Evolutionary conservation across 1,284 basidiomycete genomes (phyloP).

Genomic region (Cryptococcus sp.): DNA sequence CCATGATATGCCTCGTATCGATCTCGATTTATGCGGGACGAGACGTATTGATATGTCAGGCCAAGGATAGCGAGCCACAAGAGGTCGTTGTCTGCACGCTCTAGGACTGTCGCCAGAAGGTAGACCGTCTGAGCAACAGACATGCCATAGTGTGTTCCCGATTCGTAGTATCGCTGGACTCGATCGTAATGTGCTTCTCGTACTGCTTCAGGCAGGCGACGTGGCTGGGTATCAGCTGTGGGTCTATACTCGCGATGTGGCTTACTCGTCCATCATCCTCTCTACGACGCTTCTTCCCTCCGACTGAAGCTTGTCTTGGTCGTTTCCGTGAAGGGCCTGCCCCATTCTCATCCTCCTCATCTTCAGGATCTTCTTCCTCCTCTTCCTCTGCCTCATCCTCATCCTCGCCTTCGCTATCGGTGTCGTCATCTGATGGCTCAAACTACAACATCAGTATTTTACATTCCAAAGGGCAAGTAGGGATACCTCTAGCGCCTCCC

Average conservation of each 20-base stretch:
- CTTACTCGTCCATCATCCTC: constrained; percentile 31
- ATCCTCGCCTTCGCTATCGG: constrained; percentile 39
- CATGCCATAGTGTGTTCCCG: constrained; percentile 84
- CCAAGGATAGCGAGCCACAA: constrained; percentile 95
- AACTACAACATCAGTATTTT: constrained; percentile 49
- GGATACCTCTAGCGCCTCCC: constrained; percentile 69
- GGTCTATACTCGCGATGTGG: background rate
- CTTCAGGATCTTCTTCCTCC: constrained; percentile 42
- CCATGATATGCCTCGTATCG: constrained; percentile 76
- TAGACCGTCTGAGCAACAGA: constrained; percentile 86
- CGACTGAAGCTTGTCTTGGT: constrained; percentile 35
- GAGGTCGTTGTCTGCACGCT: constrained; percentile 87
- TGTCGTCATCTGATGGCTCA: constrained; percentile 32
- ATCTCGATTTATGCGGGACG: constrained; percentile 78
- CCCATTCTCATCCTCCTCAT: constrained; percentile 22
- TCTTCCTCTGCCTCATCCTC: constrained; percentile 50
- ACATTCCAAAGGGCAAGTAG: constrained; percentile 62
- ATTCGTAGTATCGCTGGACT: constrained; percentile 75
- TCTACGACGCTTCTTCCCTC: constrained; percentile 23
- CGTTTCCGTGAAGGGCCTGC: constrained; percentile 57
- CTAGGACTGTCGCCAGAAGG: constrained; percentile 79
- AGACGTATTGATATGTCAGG: constrained; percentile 86
- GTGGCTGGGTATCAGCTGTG: constrained; percentile 23
- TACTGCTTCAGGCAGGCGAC: constrained; percentile 65
- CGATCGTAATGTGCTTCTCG: constrained; percentile 60